These are phyloP conservation scores for Yamadazyma diddensiae DNA, from an alignment of 1,139 yeast species.

Conservation along the genomic window DNA sequence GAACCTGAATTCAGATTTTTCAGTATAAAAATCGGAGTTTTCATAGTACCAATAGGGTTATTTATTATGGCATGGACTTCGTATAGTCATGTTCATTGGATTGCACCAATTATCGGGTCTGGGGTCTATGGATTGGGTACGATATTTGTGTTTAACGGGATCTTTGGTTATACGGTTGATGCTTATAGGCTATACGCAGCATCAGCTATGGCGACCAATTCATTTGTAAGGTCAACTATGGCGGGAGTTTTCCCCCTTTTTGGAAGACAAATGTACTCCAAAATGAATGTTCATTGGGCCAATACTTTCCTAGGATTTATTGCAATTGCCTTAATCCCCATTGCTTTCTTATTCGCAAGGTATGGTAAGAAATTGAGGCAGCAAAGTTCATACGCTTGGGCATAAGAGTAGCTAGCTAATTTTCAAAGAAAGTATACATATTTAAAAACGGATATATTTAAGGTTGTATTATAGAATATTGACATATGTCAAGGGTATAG, in stretches of 20 bases:
- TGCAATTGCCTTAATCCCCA: conserved; percentile 31
- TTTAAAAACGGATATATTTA: not conserved
- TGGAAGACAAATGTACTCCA: conserved; percentile 35
- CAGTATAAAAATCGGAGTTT: conserved; percentile 34
- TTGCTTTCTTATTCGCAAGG: conserved; percentile 34
- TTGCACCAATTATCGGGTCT: conserved; percentile 38
- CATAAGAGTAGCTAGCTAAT: too few relatives aligned
- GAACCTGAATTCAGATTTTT: conserved; percentile 39
- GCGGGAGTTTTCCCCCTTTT: conserved; percentile 40
- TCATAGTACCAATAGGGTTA: conserved; percentile 35
- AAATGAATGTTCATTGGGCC: conserved; percentile 41
- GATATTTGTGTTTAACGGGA: conserved; percentile 38
- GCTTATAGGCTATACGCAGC: conserved; percentile 41
- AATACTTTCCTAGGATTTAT: conserved; percentile 35
- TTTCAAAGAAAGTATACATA: not conserved
- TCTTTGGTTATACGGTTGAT: conserved; percentile 39
- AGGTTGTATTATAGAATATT: too few relatives aligned
- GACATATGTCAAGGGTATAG: too few relatives aligned
- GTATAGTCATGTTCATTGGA: conserved; percentile 36
- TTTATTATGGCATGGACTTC: conserved; percentile 43
- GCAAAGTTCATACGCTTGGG: conserved; percentile 25
- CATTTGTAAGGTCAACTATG: conserved; percentile 36
- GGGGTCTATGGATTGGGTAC: conserved; percentile 36
- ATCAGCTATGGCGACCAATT: conserved; percentile 40
- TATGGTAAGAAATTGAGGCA: conserved; percentile 32